phyloP scores from a whole-genome alignment of 2,329 filamentous ascomycete species.

The Ophiostoma tasmaniense region DNA sequence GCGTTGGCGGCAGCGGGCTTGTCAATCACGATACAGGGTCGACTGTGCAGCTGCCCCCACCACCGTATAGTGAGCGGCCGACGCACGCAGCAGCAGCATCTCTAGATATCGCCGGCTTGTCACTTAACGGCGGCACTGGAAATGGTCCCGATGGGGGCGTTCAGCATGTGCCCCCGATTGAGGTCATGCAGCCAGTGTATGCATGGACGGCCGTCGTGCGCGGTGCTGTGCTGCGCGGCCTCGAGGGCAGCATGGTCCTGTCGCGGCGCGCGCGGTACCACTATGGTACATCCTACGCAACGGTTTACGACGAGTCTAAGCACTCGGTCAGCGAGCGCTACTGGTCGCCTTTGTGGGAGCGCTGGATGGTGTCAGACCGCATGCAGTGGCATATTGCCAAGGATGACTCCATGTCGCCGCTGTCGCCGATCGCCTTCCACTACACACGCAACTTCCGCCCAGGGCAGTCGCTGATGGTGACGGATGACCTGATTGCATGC shows the following conservation, averaged over 20 bases:
- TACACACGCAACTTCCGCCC: conserved; percentile 80
- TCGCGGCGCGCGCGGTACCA: conserved; percentile 65
- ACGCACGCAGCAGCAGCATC: conserved; percentile 45
- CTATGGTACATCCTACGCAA: conserved; percentile 75
- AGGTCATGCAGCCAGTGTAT: conserved; percentile 75
- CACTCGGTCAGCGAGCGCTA: conserved; percentile 67
- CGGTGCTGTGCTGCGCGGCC: conserved; percentile 63
- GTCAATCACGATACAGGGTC: conserved; percentile 1
- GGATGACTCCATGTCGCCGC: conserved; percentile 67
- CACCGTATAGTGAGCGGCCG: conserved; percentile 59
- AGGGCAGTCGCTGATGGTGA: conserved; percentile 66
- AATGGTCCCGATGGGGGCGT: background rate
- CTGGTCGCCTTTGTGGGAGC: conserved; percentile 71
- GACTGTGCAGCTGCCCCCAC: conserved; percentile 35
- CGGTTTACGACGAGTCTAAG: conserved; percentile 67
- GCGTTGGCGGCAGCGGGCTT: conserved; percentile 18
- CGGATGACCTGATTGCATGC: conserved; percentile 71
- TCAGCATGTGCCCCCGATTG: conserved; percentile 43
- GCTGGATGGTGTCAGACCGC: conserved; percentile 74
- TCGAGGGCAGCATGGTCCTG: conserved; percentile 73
- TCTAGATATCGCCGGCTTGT: background rate
- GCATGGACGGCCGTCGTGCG: conserved; percentile 75
- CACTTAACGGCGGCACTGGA: background rate
- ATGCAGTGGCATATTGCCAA: conserved; percentile 84
- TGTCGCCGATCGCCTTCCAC: conserved; percentile 69